phyloP scores from a whole-genome alignment of 495 filamentous ascomycete genomes.

The Haplographium delicatum region DNA sequence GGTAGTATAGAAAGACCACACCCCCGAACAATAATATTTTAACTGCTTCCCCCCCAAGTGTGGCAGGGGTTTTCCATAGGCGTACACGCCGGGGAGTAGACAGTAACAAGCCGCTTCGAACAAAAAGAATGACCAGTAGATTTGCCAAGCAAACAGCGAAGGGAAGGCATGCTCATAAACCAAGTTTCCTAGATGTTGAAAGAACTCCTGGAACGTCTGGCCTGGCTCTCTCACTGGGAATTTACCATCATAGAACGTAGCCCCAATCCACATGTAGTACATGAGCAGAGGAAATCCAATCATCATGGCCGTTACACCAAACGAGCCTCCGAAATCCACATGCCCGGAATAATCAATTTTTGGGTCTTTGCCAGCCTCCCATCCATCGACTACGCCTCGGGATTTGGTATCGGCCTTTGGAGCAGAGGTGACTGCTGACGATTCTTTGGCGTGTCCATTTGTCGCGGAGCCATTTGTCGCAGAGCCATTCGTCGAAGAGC shows the following conservation, averaged over 20 bases:
- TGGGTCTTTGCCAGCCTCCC: constrained; percentile 63
- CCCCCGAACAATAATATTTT: constrained; percentile 86
- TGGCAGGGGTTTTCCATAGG: constrained; percentile 79
- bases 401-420: constrained; percentile 22
- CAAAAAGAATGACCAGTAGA: constrained; percentile 90
- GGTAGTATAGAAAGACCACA: constrained; percentile 82
- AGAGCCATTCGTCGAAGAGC: constrained; percentile 11
- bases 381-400: constrained; percentile 54
- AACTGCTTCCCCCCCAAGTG: constrained; percentile 79
- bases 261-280: constrained; percentile 99
- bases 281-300: constrained; percentile 86
- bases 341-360: constrained; percentile 74
- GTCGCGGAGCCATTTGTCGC: constrained; percentile 33
- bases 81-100: constrained; percentile 74
- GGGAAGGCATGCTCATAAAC: constrained; percentile 81
- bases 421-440: too few species aligned
- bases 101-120: constrained; percentile 80
- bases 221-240: constrained; percentile 62
- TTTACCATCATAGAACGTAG: constrained; percentile 82
- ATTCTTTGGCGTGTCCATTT: constrained; percentile 10
- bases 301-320: constrained; percentile 78
- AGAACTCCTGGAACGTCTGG: constrained; percentile 63
- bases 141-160: constrained; percentile 70
- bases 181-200: constrained; percentile 57
- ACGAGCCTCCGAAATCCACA: constrained; percentile 85